Evolutionary conservation across 345 rosid genomes (phyloP).

Genomic region (Euphorbia pulcherrima): DNA sequence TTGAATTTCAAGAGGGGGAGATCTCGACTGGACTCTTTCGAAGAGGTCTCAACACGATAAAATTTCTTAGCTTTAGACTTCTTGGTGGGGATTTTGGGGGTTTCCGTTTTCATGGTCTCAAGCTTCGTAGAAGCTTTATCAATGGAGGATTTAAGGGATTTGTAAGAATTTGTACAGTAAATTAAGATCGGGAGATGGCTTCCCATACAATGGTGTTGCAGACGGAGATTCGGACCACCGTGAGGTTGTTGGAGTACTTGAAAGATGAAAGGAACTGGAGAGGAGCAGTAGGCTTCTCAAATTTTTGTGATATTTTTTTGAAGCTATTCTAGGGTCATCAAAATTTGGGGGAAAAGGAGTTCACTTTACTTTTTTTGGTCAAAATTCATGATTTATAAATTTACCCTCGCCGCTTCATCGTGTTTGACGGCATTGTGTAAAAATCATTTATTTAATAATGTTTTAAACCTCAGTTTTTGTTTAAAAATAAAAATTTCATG

Average conservation of each 20-base stretch:
- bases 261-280: slow-evolving; percentile 29
- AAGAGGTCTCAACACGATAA: slow-evolving; percentile 88
- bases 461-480: too few species aligned
- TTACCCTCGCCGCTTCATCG: too few species aligned
- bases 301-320: too few species aligned
- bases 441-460: too few species aligned
- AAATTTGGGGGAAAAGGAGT: too few species aligned
- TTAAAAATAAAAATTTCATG: too few species aligned
- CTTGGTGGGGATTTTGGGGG: slow-evolving; percentile 47
- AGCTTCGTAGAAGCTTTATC: slow-evolving; percentile 95
- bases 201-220: slow-evolving; percentile 93
- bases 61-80: slow-evolving; percentile 92
- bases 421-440: too few species aligned
- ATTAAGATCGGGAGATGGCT: slow-evolving; percentile 88
- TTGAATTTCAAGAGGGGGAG: slow-evolving; percentile 97
- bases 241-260: slow-evolving; percentile 75
- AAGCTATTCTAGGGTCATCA: too few species aligned
- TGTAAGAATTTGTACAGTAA: slow-evolving; percentile 93
- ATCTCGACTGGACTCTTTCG: slow-evolving; percentile 90
- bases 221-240: slow-evolving; percentile 78
- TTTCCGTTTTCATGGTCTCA: slow-evolving; percentile 80
- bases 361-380: too few species aligned
- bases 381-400: too few species aligned
- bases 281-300: slow-evolving; percentile 17
- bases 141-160: slow-evolving; percentile 84